A percentile compares a stretch with the other conserved stretches of the same genome.
Evolutionary conservation across 2,329 filamentous ascomycete genomes (phyloP).

Genomic region (Ilyonectria robusta): DNA sequence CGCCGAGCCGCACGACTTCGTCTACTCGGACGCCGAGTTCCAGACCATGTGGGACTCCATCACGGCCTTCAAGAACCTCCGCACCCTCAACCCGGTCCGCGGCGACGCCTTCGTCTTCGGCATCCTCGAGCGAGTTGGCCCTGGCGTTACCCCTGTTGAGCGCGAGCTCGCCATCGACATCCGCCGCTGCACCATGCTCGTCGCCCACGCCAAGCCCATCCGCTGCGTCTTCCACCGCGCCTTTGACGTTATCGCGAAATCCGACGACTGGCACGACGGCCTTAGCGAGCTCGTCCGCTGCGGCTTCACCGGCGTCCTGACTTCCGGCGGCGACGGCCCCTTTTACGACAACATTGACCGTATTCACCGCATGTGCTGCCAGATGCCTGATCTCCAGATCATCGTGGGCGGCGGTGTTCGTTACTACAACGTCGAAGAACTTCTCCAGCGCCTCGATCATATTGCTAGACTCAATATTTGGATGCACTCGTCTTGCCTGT

Average conservation of each 20-base stretch:
- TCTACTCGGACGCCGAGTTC: slow-evolving; percentile 63
- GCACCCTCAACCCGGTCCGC: slow-evolving; percentile 54
- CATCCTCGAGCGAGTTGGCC: slow-evolving; percentile 50
- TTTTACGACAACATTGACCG: slow-evolving; percentile 56
- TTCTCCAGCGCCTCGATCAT: slow-evolving; percentile 48
- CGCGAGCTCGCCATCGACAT: slow-evolving; percentile 55
- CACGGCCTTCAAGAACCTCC: slow-evolving; percentile 53
- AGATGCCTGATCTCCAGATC: slow-evolving; percentile 57
- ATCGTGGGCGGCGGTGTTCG: slow-evolving; percentile 68
- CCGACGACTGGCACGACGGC: slow-evolving; percentile 33
- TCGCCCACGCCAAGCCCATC: slow-evolving; percentile 58
- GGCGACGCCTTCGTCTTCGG: slow-evolving; percentile 73
- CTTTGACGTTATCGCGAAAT: slow-evolving; percentile 63
- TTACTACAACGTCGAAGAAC: slow-evolving; percentile 53
- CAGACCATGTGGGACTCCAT: slow-evolving; percentile 60
- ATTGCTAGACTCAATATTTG: slow-evolving; percentile 50
- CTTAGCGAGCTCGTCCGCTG: slow-evolving; percentile 56
- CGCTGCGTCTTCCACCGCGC: slow-evolving; percentile 70
- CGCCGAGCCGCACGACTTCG: slow-evolving; percentile 58
- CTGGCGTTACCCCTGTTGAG: slow-evolving; percentile 4
- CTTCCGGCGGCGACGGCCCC: slow-evolving; percentile 64
- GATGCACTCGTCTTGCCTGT: slow-evolving; percentile 63
- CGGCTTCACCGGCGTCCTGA: slow-evolving; percentile 67
- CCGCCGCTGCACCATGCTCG: slow-evolving; percentile 57
- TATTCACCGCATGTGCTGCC: slow-evolving; percentile 55